Evolutionary conservation across 2,329 filamentous ascomycete genomes (phyloP).

Genomic region (Venturia aucupariae): DNA sequence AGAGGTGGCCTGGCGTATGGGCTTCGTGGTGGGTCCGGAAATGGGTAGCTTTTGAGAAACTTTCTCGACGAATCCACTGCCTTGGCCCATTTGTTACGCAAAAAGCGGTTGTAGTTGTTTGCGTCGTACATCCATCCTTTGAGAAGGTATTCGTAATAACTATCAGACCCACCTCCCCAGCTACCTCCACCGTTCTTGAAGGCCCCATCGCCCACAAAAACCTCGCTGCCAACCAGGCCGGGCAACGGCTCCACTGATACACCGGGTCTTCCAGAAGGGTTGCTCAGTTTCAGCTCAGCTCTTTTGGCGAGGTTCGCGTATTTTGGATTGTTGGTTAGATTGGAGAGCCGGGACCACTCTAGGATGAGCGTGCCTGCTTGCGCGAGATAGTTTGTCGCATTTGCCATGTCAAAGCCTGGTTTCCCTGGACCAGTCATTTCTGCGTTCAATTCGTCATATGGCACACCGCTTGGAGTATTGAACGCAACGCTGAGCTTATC

Average conservation of each 20-base stretch:
- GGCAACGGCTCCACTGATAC: conserved; percentile 66
- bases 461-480: conserved; percentile 64
- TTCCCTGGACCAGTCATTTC: conserved; percentile 17
- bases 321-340: conserved; percentile 57
- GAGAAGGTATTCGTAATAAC: conserved; percentile 82
- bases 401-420: conserved; percentile 46
- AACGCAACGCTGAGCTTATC: conserved; percentile 70
- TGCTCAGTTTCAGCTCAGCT: conserved; percentile 61
- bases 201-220: conserved; percentile 54
- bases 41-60: conserved; percentile 60
- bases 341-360: conserved; percentile 74
- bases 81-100: conserved; percentile 64
- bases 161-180: conserved; percentile 70
- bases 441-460: conserved; percentile 55
- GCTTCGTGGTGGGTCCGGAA: conserved; percentile 37
- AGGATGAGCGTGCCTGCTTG: conserved; percentile 70
- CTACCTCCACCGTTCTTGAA: conserved; percentile 61
- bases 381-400: conserved; percentile 69
- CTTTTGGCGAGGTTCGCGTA: conserved; percentile 60
- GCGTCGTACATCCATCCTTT: conserved; percentile 83
- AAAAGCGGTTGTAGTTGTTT: conserved; percentile 46
- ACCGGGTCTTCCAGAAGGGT: conserved; percentile 54
- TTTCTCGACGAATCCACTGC: conserved; percentile 69
- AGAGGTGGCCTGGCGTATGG: neutral
- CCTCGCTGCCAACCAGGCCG: conserved; percentile 60